Evolutionary conservation across 805 yeast genomes (phyloP).

Genomic region (Barnettozyma wickerhamii): DNA sequence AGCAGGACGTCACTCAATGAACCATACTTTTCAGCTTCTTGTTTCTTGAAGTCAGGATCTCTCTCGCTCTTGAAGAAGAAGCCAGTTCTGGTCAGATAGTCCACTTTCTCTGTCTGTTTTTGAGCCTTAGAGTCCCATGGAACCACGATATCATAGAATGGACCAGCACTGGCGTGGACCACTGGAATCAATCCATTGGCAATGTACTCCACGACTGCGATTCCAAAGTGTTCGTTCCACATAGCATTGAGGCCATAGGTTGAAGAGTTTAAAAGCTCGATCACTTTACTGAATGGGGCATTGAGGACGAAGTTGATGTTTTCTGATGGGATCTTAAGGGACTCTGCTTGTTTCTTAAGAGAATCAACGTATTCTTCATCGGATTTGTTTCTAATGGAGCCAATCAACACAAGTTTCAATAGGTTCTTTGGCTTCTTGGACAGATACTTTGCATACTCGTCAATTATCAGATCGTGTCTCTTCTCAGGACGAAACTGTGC

Average conservation of each 20-base stretch:
- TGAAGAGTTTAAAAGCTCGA: slow-evolving; percentile 47
- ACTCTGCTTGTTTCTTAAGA: slow-evolving; percentile 41
- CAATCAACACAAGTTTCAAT: slow-evolving; percentile 61
- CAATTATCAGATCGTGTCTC: slow-evolving; percentile 69
- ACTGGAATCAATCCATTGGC: slow-evolving; percentile 84
- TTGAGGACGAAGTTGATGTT: slow-evolving; percentile 60
- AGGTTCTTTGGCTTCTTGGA: slow-evolving; percentile 31
- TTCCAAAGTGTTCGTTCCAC: slow-evolving; percentile 99
- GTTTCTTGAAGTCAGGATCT: slow-evolving; percentile 64
- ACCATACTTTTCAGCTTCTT: slow-evolving; percentile 31
- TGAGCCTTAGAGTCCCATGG: slow-evolving; percentile 37
- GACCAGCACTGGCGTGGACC: slow-evolving; percentile 96
- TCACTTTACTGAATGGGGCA: slow-evolving; percentile 63
- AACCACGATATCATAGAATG: slow-evolving; percentile 78
- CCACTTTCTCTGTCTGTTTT: slow-evolving; percentile 25
- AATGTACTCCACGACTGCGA: slow-evolving; percentile 91
- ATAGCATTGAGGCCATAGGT: slow-evolving; percentile 86
- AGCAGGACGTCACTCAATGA: slow-evolving; percentile 46
- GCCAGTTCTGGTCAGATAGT: slow-evolving; percentile 56
- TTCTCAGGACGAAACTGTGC: slow-evolving; percentile 97
- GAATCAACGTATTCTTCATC: slow-evolving; percentile 58
- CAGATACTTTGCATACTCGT: slow-evolving; percentile 54
- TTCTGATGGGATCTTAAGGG: slow-evolving; percentile 36
- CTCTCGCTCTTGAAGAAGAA: slow-evolving; percentile 65
- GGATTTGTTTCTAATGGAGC: slow-evolving; percentile 69